These are phyloP conservation scores for Lentinula guzmanii DNA, from an alignment of 768 basidiomycete genomes.

Conservation along the genomic window DNA sequence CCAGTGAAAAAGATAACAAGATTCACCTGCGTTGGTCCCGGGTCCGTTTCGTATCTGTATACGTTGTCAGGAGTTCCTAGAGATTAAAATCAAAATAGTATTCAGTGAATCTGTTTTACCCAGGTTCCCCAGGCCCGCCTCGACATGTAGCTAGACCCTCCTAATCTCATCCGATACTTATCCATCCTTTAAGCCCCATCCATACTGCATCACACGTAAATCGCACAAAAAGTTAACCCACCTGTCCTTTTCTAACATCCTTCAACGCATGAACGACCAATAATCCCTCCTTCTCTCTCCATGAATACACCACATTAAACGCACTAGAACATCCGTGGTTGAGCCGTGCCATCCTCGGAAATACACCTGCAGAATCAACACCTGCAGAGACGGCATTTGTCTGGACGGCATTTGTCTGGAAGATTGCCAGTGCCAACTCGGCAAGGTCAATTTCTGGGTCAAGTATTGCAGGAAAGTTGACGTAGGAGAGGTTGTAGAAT, in stretches of 20 bases:
- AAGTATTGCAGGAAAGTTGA: constrained; percentile 39
- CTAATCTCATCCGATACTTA: background rate
- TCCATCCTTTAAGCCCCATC: background rate
- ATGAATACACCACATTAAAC: constrained; percentile 63
- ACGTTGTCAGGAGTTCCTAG: constrained; percentile 59
- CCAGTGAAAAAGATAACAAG: background rate
- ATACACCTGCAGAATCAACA: constrained; percentile 45
- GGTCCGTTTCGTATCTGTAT: constrained; percentile 50
- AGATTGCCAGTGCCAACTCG: constrained; percentile 55
- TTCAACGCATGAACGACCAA: constrained; percentile 57
- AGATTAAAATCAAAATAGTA: background rate
- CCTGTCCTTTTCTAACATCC: constrained; percentile 45
- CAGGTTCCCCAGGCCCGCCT: background rate
- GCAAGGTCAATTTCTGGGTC: constrained; percentile 29
- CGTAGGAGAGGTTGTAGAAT: constrained; percentile 53
- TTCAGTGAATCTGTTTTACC: background rate
- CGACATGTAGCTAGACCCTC: background rate
- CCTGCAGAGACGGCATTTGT: constrained; percentile 61
- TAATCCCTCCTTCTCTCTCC: constrained; percentile 41
- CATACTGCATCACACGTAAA: background rate
- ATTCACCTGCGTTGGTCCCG: constrained; percentile 48
- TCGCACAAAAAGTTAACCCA: constrained; percentile 10
- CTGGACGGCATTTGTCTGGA: constrained; percentile 64
- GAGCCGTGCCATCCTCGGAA: constrained; percentile 59
- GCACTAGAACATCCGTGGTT: constrained; percentile 67